Evolutionary conservation across 805 yeast species (phyloP), one percentile per base, ranked within the genome.

Genomic region (Saccharomyces cerevisiae): DNA sequence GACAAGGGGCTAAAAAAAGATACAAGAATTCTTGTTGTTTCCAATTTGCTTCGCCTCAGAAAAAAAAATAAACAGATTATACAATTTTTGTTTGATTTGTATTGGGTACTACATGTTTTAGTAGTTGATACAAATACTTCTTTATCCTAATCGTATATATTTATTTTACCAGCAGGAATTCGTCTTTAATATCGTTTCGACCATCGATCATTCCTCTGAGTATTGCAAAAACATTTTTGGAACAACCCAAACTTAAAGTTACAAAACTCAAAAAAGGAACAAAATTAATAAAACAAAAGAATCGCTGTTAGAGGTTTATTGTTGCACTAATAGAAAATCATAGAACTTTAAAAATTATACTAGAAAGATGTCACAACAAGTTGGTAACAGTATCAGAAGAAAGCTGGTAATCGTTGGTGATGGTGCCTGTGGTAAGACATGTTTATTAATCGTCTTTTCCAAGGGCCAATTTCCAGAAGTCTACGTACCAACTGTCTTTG

Each of bases 341-440:
- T 36, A 36, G 43, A 36, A 36, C 43, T 36, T 17, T 17, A 21
- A 36, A 36, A 17, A 17, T 36, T 5, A 17, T 36, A 36, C 11
- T 2, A 9, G 14, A 36, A 51, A 41, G 48, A 68, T 68, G 71
- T 66, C 70, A 43, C 70, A 68, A 56, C 68, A 65, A 57, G 65
- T 59, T 51, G 66, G 62, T 55, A 60, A 60, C 49, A 66, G 68
- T 56, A 70, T 73, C 55, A 73, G 89, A 79, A 84, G 86, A 76
- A 89, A 89, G 75, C 80, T 89, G 68, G 97, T 90, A 71, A 88
- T 90, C 69, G 96, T 89, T 54, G 97, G 97, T 73, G 97, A 89
- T 73, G 97, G 97, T 82, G 96, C 96, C 55, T 90, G 96, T 78
- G 97, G 97, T 77, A 89, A 89, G 70, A 90, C 97, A 6, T 90